phyloP scores from a whole-genome alignment of 257 asterid species.

The Echites panduratus region DNA sequence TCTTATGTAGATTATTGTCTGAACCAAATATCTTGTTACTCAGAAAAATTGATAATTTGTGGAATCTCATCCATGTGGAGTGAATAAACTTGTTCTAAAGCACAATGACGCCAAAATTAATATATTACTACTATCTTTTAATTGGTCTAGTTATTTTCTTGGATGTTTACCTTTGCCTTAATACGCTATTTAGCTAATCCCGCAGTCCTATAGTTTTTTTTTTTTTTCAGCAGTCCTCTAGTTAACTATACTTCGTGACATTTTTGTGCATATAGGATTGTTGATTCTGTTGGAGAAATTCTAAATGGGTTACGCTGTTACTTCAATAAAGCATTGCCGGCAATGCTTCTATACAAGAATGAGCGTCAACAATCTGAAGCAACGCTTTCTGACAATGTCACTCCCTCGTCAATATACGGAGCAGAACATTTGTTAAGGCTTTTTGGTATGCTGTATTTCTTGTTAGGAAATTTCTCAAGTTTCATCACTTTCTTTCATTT shows the following conservation, averaged over 20 bases:
- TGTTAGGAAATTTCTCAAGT: neutral
- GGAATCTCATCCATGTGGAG: neutral
- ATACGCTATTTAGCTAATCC: neutral
- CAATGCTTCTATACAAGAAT: slow-evolving; percentile 62
- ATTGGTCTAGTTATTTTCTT: neutral
- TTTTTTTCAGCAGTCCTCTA: neutral
- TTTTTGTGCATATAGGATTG: slow-evolving; percentile 43
- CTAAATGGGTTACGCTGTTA: slow-evolving; percentile 50
- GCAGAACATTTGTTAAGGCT: slow-evolving; percentile 78
- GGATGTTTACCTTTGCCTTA: neutral
- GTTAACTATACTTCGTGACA: neutral
- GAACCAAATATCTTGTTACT: neutral
- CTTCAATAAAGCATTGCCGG: slow-evolving; percentile 68
- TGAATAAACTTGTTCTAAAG: neutral
- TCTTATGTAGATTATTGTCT: neutral
- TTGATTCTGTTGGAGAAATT: slow-evolving; percentile 40
- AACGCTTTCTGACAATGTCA: slow-evolving; percentile 28
- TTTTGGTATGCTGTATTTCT: slow-evolving; percentile 41
- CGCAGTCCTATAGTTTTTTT: neutral
- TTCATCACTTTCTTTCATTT: neutral
- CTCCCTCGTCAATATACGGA: slow-evolving; percentile 64
- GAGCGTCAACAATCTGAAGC: slow-evolving; percentile 58
- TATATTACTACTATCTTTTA: neutral
- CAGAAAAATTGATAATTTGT: neutral
- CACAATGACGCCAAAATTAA: neutral